Evolutionary conservation across 768 basidiomycete genomes (phyloP).

Genomic region (Neoboletus subvelutipes): DNA sequence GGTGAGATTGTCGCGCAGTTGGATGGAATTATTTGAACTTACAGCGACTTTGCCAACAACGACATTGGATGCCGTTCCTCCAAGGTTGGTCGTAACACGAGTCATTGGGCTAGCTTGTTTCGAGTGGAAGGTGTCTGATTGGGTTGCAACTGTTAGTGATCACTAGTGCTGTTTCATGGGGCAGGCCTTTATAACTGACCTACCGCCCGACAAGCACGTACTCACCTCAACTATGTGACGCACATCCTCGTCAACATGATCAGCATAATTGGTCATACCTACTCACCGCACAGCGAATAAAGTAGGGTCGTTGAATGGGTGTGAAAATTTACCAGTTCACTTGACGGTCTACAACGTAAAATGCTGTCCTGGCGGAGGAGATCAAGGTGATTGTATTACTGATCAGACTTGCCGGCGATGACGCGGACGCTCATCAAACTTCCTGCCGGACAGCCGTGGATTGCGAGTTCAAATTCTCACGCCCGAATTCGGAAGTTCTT

Average conservation of each 20-base stretch:
- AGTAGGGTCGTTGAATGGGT: neutral
- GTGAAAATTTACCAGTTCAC: neutral
- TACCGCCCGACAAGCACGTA: neutral
- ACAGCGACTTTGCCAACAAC: conserved; percentile 40
- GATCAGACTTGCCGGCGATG: no score
- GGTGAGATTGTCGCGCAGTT: neutral
- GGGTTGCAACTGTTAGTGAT: neutral
- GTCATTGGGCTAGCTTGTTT: conserved; percentile 23
- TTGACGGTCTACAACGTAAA: no score
- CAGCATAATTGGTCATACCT: neutral
- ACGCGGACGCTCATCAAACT: no score
- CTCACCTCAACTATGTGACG: neutral
- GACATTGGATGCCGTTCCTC: conserved; percentile 37
- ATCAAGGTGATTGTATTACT: no score
- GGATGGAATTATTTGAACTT: conserved; percentile 1
- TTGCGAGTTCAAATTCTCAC: no score
- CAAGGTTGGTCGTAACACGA: conserved; percentile 32
- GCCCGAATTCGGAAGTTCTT: no score
- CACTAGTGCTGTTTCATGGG: neutral
- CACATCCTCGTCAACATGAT: neutral
- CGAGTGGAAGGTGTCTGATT: neutral
- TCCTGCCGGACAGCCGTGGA: no score
- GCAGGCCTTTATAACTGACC: neutral
- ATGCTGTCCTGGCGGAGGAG: no score
- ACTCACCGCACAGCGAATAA: no score